Base-by-base conservation (phyloP, 2,329 filamentous ascomycete genomes). In the Pseudopyrenochaeta lycopersici region DNA sequence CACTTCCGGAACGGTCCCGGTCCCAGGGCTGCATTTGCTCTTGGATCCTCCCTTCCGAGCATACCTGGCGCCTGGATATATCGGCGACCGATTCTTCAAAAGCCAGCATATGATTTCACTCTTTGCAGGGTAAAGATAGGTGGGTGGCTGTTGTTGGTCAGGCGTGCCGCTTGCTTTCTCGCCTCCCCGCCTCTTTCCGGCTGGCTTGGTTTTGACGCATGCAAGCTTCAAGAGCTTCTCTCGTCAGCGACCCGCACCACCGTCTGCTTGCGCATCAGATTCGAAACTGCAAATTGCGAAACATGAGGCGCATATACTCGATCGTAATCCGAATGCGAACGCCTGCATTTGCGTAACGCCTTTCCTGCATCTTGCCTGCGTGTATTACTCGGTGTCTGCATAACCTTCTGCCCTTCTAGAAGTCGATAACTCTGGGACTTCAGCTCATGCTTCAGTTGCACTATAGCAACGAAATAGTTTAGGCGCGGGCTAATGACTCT, bases 91-190 rank as follows among this genome's bases (percentile, higher is more conserved):
- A 58, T 60, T 55, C 47, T 60, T 51, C 58, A 40, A 49, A 45
- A 46, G 47, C 23, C 29, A 33, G 52, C 48, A 49, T 58, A 61
- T 61, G 52, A 54, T 43, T 43, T 52, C 55, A 50, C 51, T 45
- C 61, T n/a, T 64, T n/a, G 61, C 55, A 53, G 53, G 54, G 46
- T 44, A 63, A 62, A 61, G 54, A 62, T 64, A 56, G 57, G 51
- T 52, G 53, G 55, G 58, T 60, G 53, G 58, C 45, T 56, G 49
- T 35, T 47, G 43, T 43, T 36, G 30, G 42, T 51, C 52, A 45
- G 17, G 40, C 23, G 32, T 52, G 44, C 42, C 48, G 43, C 29
- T 9, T 48, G 48, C 44, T 33, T 38, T 56, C 35, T 54, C 51
- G 53, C 56, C 30, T 61, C 58, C 56, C 52, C 54, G 54, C 48